Evolutionary conservation across 441 rosid genomes (phyloP).

Genomic region (Gossypium lobatum): DNA sequence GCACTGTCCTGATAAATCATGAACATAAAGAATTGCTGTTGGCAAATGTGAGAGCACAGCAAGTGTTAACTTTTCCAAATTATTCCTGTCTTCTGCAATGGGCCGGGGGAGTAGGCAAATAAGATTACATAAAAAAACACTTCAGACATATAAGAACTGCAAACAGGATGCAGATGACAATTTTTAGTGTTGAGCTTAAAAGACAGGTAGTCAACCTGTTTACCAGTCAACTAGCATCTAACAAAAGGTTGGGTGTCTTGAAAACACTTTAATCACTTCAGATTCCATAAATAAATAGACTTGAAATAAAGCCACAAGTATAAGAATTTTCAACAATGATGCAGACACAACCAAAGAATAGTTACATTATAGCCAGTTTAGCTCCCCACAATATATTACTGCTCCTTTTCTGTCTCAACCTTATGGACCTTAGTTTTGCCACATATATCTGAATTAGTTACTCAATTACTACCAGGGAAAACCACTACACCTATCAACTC

Average conservation of each 20-base stretch:
- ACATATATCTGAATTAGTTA: background rate
- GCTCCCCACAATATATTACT: background rate
- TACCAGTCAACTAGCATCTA: background rate
- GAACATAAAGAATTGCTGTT: conserved; percentile 84
- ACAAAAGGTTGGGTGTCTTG: background rate
- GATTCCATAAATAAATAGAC: background rate
- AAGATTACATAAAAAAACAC: background rate
- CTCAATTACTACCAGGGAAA: background rate
- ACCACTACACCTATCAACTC: background rate
- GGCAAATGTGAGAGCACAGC: conserved; percentile 94
- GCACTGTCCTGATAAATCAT: conserved; percentile 94
- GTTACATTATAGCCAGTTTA: background rate
- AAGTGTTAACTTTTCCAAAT: conserved; percentile 87
- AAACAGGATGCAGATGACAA: background rate
- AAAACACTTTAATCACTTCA: background rate
- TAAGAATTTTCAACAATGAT: background rate
- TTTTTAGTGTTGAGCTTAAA: background rate
- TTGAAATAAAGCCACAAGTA: background rate
- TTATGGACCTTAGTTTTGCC: background rate
- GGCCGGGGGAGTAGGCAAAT: background rate
- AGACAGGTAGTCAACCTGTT: background rate
- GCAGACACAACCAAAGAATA: background rate
- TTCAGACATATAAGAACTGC: background rate
- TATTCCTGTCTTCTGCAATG: conserved; percentile 74
- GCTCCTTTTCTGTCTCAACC: background rate